These are phyloP conservation scores for Oryza brachyantha DNA, from an alignment of 176 grass and related monocot species.

Conservation along the genomic window DNA sequence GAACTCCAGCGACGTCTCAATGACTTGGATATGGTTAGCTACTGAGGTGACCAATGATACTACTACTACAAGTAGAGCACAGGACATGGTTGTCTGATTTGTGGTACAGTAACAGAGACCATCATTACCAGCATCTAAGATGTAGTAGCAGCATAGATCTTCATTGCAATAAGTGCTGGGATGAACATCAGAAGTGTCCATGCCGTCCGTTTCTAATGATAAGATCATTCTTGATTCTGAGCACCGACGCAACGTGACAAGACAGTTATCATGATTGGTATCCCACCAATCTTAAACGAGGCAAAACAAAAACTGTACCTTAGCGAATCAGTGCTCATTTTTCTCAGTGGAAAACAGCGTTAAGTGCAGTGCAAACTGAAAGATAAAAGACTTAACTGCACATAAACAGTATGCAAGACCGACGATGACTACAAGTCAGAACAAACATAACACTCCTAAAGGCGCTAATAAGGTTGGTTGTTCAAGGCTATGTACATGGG, in stretches of 20 bases:
- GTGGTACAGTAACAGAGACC: not conserved
- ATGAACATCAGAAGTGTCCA: not conserved
- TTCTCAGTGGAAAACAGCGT: not conserved
- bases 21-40: not conserved
- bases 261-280: conserved; percentile 16
- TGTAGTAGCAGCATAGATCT: not conserved
- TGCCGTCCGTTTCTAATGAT: not conserved
- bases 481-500: not conserved
- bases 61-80: not conserved
- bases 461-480: not conserved
- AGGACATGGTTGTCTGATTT: not conserved
- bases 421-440: not conserved
- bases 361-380: not conserved
- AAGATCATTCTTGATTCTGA: not conserved
- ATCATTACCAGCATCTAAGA: not conserved
- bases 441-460: not conserved
- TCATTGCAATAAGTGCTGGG: not conserved
- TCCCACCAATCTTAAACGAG: not conserved
- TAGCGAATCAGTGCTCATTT: not conserved
- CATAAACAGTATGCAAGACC: not conserved
- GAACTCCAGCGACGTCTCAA: not conserved
- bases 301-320: not conserved
- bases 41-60: not conserved
- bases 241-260: not conserved
- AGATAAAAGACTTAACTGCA: not conserved